Evolutionary conservation across 768 basidiomycete genomes (phyloP), one percentile per base, ranked within the genome.

Genomic region (Pisolithus tinctorius): DNA sequence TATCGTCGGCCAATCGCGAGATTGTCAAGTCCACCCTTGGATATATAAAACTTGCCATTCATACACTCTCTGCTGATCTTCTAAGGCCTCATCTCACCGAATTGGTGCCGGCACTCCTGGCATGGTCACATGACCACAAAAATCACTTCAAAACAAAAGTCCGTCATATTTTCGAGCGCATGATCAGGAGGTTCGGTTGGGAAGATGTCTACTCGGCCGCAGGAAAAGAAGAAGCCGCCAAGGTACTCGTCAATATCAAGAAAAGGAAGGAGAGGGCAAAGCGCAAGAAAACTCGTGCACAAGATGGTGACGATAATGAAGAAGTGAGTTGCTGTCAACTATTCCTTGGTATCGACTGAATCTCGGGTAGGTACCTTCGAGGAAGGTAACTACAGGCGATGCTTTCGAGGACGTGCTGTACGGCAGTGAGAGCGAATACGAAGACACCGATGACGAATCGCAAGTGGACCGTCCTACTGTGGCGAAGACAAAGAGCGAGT

Each of bases 71-170:
- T 0, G 58, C 73, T 0, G 78, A 85, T 4, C 68, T 90, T 53
- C 72, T 96, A 42, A 78, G 77, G n/a, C 88, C 87, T 0, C 84
- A 94, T 58, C 74, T 99, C 8, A 74, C 76, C 25, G 74, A 74
- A 23, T 75, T 98, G 23, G 89, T 98, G 0, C 89, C 92, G 1
- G 87, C 85, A 0, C 76, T 99, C 11, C 74, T 98, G 31, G 77
- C 76, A 43, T 95, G 96, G 93, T 91, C 92, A 5, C 93, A 96
- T 63, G 94, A 97, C 63, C 95, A 98, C 71, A 95, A 95, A 66
- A 98, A 98, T 61, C 96, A 97, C 64, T 98, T 99, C 82, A 98
- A 98, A 68, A 75, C 80, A 46, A 97, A 97, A 73, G 93, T 96
- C 23, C 83, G 92, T 41, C 94, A 98, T 67, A 93, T 98, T 57